Evolutionary conservation across 768 basidiomycete genomes (phyloP).

Genomic region (Pisolithus albus): DNA sequence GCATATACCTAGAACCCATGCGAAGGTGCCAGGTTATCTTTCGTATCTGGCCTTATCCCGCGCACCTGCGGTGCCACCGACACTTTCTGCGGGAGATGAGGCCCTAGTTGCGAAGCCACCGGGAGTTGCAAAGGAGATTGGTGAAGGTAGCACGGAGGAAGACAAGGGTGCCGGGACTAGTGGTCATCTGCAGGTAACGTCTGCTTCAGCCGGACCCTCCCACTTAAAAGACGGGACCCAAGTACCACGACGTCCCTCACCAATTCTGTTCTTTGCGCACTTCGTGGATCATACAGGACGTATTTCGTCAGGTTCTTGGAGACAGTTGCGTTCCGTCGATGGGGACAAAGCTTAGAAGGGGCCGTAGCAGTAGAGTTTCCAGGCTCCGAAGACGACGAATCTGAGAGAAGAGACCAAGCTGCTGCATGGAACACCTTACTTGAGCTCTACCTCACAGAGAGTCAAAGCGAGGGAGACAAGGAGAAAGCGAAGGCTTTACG

Average conservation of each 20-base stretch:
- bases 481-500: slow-evolving; percentile 80
- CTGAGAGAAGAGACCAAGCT: slow-evolving; percentile 61
- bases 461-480: slow-evolving; percentile 11
- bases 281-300: slow-evolving; percentile 83
- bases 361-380: slow-evolving; percentile 9
- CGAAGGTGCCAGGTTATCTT: slow-evolving; percentile 55
- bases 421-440: slow-evolving; percentile 95
- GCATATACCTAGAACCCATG: slow-evolving; percentile 17
- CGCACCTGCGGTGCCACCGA: slow-evolving; percentile 36
- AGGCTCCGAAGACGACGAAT: slow-evolving; percentile 35
- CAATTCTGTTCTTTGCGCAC: slow-evolving; percentile 85
- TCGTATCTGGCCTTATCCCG: slow-evolving; percentile 75
- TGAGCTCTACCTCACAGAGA: slow-evolving; percentile 75
- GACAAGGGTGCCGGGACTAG: slow-evolving; percentile 11
- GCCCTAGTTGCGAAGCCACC: background rate
- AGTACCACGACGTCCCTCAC: slow-evolving; percentile 57
- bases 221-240: slow-evolving; percentile 10
- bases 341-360: slow-evolving; percentile 65
- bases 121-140: slow-evolving; percentile 8
- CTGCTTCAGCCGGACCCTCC: slow-evolving; percentile 7
- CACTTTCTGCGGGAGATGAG: slow-evolving; percentile 30
- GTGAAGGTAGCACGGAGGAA: slow-evolving; percentile 12
- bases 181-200: slow-evolving; percentile 24
- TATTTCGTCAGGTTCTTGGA: slow-evolving; percentile 87
- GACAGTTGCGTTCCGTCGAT: slow-evolving; percentile 70